Evolutionary conservation across 257 asterid species (phyloP).

Genomic region (Osmanthus fragrans): DNA sequence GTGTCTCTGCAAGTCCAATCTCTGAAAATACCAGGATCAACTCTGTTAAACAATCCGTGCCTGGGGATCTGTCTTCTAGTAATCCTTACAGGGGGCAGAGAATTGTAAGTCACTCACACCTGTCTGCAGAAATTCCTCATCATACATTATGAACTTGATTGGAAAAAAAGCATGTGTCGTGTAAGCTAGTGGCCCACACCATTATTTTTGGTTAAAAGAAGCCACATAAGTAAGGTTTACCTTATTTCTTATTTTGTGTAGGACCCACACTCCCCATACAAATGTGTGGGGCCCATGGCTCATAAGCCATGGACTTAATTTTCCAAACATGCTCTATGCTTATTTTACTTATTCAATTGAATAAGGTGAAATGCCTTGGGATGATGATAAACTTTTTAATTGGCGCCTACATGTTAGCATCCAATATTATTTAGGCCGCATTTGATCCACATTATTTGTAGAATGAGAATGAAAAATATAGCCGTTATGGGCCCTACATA

Average conservation of each 20-base stretch:
- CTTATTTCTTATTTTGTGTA: no score
- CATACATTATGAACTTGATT: not conserved
- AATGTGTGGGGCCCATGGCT: not conserved
- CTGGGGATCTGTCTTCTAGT: constrained; percentile 36
- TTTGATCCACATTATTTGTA: no score
- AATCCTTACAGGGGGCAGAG: constrained; percentile 41
- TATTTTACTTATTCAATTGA: not conserved
- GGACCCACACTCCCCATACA: not conserved
- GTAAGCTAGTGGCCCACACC: not conserved
- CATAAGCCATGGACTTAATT: not conserved
- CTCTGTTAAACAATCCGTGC: constrained; percentile 26
- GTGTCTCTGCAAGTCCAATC: constrained; percentile 36
- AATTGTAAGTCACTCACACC: constrained; percentile 48
- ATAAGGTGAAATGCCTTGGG: not conserved
- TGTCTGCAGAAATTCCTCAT: constrained; percentile 11
- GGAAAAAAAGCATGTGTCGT: not conserved
- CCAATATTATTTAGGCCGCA: not conserved
- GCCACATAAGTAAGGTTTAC: not conserved
- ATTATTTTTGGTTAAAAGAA: not conserved
- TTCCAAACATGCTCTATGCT: not conserved
- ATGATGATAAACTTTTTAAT: not conserved
- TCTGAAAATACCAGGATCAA: constrained; percentile 23
- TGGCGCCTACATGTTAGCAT: not conserved
- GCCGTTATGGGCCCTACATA: no score
- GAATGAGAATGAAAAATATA: no score